phyloP scores from a whole-genome alignment of 2,329 filamentous ascomycete genomes.

The Penicillium thymicola region DNA sequence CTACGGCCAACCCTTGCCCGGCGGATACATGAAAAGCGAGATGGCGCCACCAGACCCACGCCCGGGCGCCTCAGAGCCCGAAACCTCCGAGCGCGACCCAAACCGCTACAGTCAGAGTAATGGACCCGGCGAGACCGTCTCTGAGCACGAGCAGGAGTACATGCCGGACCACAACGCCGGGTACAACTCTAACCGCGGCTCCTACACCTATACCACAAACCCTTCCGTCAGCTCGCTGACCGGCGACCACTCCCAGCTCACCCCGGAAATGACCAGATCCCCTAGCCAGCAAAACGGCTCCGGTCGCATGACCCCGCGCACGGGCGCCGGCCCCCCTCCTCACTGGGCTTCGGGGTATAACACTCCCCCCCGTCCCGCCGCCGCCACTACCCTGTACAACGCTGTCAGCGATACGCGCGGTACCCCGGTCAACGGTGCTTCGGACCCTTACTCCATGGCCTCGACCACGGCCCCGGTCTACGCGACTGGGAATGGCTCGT shows the following conservation, averaged over 20 bases:
- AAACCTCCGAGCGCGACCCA: conserved; percentile 66
- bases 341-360: conserved; percentile 76
- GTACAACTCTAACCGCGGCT: conserved; percentile 68
- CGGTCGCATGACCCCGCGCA: conserved; percentile 81
- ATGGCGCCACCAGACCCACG: conserved; percentile 77
- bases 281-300: conserved; percentile 73
- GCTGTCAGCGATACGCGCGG: conserved; percentile 79
- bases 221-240: conserved; percentile 64
- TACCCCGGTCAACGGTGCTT: conserved; percentile 60
- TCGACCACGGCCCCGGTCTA: conserved; percentile 56
- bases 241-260: conserved; percentile 71
- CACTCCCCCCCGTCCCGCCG: conserved; percentile 68
- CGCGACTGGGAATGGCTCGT: conserved; percentile 62
- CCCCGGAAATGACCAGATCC: conserved; percentile 78
- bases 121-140: conserved; percentile 63
- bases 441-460: conserved; percentile 69
- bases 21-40: conserved; percentile 74
- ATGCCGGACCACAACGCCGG: conserved; percentile 72
- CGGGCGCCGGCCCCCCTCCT: conserved; percentile 65
- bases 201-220: conserved; percentile 72
- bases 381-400: conserved; percentile 81
- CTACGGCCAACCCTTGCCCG: conserved; percentile 55
- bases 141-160: conserved; percentile 73
- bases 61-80: conserved; percentile 55
- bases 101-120: conserved; percentile 61